These are phyloP conservation scores for Porpolomopsis calyptriformis DNA, from an alignment of 768 basidiomycete species.

Conservation along the genomic window DNA sequence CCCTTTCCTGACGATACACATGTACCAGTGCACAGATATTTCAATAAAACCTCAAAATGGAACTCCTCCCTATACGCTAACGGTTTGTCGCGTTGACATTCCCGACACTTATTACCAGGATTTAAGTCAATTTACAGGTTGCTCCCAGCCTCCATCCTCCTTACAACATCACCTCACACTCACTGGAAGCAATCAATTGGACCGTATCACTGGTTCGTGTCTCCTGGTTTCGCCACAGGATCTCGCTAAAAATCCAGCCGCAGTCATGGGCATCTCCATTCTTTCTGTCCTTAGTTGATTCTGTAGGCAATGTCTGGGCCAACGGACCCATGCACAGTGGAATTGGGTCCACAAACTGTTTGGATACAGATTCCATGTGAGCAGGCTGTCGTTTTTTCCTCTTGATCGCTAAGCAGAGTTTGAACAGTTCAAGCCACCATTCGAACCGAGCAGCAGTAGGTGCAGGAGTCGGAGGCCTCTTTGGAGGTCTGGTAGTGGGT, in stretches of 20 bases:
- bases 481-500: slow-evolving; percentile 28
- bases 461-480: slow-evolving; percentile 30
- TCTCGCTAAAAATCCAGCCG: neutral
- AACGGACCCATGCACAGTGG: slow-evolving; percentile 51
- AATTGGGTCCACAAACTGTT: slow-evolving; percentile 13
- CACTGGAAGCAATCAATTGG: slow-evolving; percentile 42
- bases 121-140: too few relatives aligned
- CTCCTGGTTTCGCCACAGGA: neutral
- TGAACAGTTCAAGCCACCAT: slow-evolving; percentile 6
- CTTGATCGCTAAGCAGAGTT: too few relatives aligned
- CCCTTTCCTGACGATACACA: neutral
- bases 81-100: slow-evolving; percentile 28
- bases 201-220: slow-evolving; percentile 32
- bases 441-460: slow-evolving; percentile 22
- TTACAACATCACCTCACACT: slow-evolving; percentile 39
- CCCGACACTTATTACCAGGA: too few relatives aligned
- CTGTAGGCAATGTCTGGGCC: slow-evolving; percentile 40
- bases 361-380: neutral
- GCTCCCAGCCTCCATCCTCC: slow-evolving; percentile 54
- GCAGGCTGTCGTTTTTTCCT: too few relatives aligned
- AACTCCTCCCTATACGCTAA: slow-evolving; percentile 48
- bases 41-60: slow-evolving; percentile 43
- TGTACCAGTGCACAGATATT: slow-evolving; percentile 47
- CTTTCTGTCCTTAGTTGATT: slow-evolving; percentile 45
- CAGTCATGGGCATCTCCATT: slow-evolving; percentile 44